These are phyloP conservation scores for Schizosaccharomyces osmophilus DNA, from an alignment of 805 yeast species.

Conservation along the genomic window DNA sequence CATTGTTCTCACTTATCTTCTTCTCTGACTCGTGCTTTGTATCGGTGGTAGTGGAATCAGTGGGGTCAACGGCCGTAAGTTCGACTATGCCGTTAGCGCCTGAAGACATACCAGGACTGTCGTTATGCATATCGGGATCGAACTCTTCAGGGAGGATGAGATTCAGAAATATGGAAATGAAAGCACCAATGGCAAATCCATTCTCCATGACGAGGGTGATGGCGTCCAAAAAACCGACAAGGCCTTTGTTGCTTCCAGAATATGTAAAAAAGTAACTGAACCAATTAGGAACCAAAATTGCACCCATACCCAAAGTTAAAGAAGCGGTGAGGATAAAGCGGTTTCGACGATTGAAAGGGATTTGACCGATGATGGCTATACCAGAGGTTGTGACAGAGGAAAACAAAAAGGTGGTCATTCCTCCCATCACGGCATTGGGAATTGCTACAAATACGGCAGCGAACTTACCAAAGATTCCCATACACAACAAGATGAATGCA, in stretches of 20 bases:
- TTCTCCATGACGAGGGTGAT: conserved; percentile 47
- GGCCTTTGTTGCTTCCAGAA: conserved; percentile 30
- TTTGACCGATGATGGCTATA: conserved; percentile 31
- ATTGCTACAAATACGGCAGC: conserved; percentile 66
- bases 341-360: conserved; percentile 41
- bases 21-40: background rate
- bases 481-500: conserved; percentile 51
- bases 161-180: conserved; percentile 37
- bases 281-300: conserved; percentile 41
- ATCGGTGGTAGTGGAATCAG: background rate
- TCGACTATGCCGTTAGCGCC: background rate
- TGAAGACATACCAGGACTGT: background rate
- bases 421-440: conserved; percentile 62
- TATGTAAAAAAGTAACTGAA: conserved; percentile 41
- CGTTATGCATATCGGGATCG: background rate
- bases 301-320: conserved; percentile 40
- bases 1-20: background rate
- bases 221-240: conserved; percentile 42
- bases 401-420: conserved; percentile 62
- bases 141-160: conserved; percentile 33
- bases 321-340: conserved; percentile 47
- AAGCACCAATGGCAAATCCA: conserved; percentile 47
- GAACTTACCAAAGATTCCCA: conserved; percentile 74
- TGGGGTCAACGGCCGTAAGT: background rate
- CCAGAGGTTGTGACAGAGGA: conserved; percentile 59